These are phyloP conservation scores for Lachnellula occidentalis DNA, from an alignment of 2,329 filamentous ascomycete genomes.

Conservation along the genomic window DNA sequence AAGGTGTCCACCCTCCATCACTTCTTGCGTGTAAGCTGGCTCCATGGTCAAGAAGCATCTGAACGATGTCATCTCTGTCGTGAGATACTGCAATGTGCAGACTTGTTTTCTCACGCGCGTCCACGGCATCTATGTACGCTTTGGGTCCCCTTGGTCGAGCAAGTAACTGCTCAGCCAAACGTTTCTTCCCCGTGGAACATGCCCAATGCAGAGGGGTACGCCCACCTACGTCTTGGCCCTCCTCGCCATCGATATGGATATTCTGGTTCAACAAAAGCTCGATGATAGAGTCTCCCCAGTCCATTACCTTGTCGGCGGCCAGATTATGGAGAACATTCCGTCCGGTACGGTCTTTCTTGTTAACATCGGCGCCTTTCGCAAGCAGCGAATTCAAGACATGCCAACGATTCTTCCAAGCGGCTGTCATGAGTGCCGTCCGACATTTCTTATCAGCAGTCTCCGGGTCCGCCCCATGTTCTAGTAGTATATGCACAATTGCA, in stretches of 20 bases:
- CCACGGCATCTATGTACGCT: constrained; percentile 19
- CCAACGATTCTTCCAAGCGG: constrained; percentile 25
- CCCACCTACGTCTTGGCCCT: constrained; percentile 18
- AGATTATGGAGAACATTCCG: constrained; percentile 26
- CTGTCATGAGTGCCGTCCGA: constrained; percentile 24
- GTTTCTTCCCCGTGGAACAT: constrained; percentile 22
- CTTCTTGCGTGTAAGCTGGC: constrained; percentile 15
- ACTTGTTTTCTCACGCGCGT: constrained; percentile 22
- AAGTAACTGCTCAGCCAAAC: constrained; percentile 20
- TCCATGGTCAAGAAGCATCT: constrained; percentile 18
- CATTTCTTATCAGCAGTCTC: constrained; percentile 24
- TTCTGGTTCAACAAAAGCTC: constrained; percentile 19
- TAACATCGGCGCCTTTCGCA: constrained; percentile 21
- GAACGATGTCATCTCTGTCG: constrained; percentile 21
- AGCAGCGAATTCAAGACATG: constrained; percentile 22
- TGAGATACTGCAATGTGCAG: constrained; percentile 20
- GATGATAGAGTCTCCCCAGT: constrained; percentile 24
- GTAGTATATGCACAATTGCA: constrained; percentile 20
- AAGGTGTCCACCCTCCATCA: constrained; percentile 22
- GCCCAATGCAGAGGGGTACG: constrained; percentile 25
- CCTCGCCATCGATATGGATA: constrained; percentile 19
- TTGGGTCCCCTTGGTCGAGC: constrained; percentile 12
- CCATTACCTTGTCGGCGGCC: constrained; percentile 21
- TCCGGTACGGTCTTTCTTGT: constrained; percentile 18
- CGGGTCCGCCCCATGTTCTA: constrained; percentile 22